A percentile compares a stretch with the other conserved stretches of the same genome.
Evolutionary conservation across 2,329 filamentous ascomycete genomes (phyloP).

Genomic region (Juglanconis juglandina): DNA sequence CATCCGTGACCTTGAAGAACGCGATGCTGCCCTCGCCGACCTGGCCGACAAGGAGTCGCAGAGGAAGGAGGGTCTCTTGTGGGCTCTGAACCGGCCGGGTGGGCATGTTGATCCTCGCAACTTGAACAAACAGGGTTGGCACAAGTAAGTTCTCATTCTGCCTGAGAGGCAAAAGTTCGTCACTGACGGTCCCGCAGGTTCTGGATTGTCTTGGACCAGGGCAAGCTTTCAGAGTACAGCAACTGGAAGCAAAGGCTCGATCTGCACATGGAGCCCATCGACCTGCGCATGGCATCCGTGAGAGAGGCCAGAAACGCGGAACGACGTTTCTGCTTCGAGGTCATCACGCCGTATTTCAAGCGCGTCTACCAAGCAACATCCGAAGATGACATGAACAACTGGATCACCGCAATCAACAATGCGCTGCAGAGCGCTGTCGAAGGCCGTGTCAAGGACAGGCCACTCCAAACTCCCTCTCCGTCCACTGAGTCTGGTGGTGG

Average conservation of each 20-base stretch:
- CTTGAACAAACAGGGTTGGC: constrained; percentile 96
- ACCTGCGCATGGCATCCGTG: constrained; percentile 93
- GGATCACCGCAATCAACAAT: constrained; percentile 96
- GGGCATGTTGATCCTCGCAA: constrained; percentile 94
- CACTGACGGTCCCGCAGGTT: constrained; percentile 56
- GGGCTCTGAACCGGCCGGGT: constrained; percentile 88
- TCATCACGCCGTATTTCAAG: constrained; percentile 94
- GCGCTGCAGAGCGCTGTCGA: constrained; percentile 95
- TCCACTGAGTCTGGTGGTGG: constrained; percentile 40
- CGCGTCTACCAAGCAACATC: constrained; percentile 96
- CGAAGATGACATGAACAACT: constrained; percentile 95
- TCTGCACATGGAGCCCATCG: constrained; percentile 96
- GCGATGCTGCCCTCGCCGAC: constrained; percentile 54
- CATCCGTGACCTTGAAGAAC: constrained; percentile 87
- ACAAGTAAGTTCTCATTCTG: constrained; percentile 67
- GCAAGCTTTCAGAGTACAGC: constrained; percentile 94
- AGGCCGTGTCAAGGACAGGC: constrained; percentile 60
- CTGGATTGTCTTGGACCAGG: constrained; percentile 97
- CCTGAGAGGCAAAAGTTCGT: background rate
- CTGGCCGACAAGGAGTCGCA: constrained; percentile 59
- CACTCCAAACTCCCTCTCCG: constrained; percentile 34
- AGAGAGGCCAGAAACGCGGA: constrained; percentile 93
- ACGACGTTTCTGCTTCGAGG: constrained; percentile 93
- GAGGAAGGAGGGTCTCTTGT: constrained; percentile 89
- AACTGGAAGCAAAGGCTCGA: constrained; percentile 99